Evolutionary conservation across 2,329 filamentous ascomycete genomes (phyloP).

Genomic region (Sporothrix sp.): DNA sequence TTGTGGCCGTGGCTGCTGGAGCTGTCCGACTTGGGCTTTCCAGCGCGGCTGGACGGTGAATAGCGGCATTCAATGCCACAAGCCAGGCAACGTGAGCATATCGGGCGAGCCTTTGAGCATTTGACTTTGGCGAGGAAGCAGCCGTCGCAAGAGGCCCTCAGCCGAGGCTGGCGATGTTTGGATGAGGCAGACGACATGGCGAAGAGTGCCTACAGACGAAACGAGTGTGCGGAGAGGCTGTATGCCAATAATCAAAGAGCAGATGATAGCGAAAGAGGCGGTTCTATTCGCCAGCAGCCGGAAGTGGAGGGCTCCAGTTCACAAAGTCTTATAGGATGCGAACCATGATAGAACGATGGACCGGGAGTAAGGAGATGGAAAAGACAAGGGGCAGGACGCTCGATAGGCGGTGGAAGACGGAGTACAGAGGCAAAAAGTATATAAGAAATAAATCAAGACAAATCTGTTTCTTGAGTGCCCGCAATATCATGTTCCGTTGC

Average conservation of each 20-base stretch:
- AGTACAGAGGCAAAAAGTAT: background rate
- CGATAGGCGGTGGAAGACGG: background rate
- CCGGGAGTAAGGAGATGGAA: background rate
- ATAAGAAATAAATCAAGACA: background rate
- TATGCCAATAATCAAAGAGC: background rate
- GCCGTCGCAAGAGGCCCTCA: slow-evolving; percentile 38
- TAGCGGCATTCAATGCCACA: slow-evolving; percentile 42
- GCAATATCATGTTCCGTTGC: too few species aligned
- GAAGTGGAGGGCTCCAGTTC: background rate
- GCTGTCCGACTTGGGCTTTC: slow-evolving; percentile 36
- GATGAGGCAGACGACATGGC: slow-evolving; percentile 16
- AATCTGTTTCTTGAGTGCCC: too few species aligned
- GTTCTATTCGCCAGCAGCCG: background rate
- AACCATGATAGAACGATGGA: background rate
- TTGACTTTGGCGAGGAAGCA: slow-evolving; percentile 49
- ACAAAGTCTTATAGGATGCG: slow-evolving; percentile 2
- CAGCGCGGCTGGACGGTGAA: slow-evolving; percentile 41
- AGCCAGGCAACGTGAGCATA: slow-evolving; percentile 42
- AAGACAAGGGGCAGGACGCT: background rate
- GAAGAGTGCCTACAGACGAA: background rate
- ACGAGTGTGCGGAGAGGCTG: background rate
- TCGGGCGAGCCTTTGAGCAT: slow-evolving; percentile 43
- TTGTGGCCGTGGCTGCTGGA: slow-evolving; percentile 1
- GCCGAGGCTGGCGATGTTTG: slow-evolving; percentile 23
- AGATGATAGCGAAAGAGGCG: background rate